A percentile compares a stretch with the other conserved stretches of the same genome.
These are phyloP conservation scores for Rhodamnia rubescens DNA, from an alignment of 345 rosid genomes.

Conservation along the genomic window DNA sequence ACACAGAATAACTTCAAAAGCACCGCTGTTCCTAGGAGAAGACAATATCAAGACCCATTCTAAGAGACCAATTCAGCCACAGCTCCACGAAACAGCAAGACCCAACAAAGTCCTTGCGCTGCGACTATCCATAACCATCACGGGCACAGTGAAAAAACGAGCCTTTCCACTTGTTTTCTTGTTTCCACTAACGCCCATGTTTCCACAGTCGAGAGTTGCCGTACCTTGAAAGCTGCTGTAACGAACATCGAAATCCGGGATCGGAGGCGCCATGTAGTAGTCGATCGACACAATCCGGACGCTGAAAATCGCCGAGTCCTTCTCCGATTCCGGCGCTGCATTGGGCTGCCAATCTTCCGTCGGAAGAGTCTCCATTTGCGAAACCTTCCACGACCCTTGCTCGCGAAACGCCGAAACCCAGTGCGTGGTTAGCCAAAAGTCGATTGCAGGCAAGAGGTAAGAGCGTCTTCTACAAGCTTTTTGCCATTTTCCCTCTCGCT, in stretches of 20 bases:
- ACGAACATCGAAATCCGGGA: constrained; percentile 55
- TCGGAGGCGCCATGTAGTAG: constrained; percentile 75
- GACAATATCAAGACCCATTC: not conserved
- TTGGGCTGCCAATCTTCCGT: constrained; percentile 33
- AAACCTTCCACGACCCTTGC: not conserved
- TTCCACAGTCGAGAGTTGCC: not conserved
- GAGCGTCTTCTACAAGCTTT: not conserved
- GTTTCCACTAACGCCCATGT: not conserved
- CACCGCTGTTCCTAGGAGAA: not conserved
- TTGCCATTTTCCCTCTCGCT: not conserved
- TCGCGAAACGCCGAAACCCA: not conserved
- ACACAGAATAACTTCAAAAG: not conserved
- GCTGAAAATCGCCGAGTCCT: constrained; percentile 40
- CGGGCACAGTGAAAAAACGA: not conserved
- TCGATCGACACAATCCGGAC: constrained; percentile 77
- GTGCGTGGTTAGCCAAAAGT: not conserved
- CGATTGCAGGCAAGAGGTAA: not conserved
- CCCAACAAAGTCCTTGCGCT: not conserved
- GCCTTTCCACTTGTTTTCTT: not conserved
- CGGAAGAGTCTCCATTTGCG: not conserved
- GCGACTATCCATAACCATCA: not conserved
- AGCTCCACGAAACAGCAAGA: not conserved
- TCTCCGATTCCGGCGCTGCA: not conserved
- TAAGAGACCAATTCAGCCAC: not conserved
- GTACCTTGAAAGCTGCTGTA: constrained; percentile 86